phyloP scores from a whole-genome alignment of 192 early-diverging fungal species.

The Bifiguratus adelaidae region DNA sequence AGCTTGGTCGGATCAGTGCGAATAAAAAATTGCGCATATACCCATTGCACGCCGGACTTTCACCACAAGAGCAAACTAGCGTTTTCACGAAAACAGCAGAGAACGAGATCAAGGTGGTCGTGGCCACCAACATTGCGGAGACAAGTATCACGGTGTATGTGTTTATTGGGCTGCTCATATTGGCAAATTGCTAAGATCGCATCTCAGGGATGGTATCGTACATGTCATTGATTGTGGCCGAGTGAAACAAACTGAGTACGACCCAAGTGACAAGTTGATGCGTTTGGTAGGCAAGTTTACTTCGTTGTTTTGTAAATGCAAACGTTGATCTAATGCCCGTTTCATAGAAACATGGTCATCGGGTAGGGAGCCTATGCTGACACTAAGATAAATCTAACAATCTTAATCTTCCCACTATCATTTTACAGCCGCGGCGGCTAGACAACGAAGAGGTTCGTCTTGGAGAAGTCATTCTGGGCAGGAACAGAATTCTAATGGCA shows the following conservation, averaged over 20 bases:
- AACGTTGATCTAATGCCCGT: not conserved
- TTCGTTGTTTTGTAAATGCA: not conserved
- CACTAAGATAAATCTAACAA: not conserved
- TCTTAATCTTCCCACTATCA: not conserved
- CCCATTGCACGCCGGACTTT: constrained; percentile 53
- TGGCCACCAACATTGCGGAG: constrained; percentile 76
- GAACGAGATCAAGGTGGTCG: constrained; percentile 56
- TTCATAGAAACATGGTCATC: constrained; percentile 23
- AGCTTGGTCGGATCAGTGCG: constrained; percentile 13
- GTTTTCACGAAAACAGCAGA: constrained; percentile 46
- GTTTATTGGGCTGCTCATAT: not conserved
- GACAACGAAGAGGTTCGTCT: constrained; percentile 33
- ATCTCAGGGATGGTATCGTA: constrained; percentile 50
- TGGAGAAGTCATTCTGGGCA: not conserved
- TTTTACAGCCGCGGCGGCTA: constrained; percentile 38
- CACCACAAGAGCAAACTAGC: constrained; percentile 51
- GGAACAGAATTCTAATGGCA: not conserved
- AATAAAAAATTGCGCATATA: too few relatives aligned
- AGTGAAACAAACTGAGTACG: constrained; percentile 48
- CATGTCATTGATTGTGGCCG: constrained; percentile 63
- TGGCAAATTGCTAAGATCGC: not conserved
- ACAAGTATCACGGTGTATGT: constrained; percentile 64
- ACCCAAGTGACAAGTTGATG: constrained; percentile 43
- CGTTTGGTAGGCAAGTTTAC: constrained; percentile 31
- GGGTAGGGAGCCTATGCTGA: not conserved